phyloP scores from a whole-genome alignment of 2,329 filamentous ascomycete genomes.

The Colletotrichum sp. region DNA sequence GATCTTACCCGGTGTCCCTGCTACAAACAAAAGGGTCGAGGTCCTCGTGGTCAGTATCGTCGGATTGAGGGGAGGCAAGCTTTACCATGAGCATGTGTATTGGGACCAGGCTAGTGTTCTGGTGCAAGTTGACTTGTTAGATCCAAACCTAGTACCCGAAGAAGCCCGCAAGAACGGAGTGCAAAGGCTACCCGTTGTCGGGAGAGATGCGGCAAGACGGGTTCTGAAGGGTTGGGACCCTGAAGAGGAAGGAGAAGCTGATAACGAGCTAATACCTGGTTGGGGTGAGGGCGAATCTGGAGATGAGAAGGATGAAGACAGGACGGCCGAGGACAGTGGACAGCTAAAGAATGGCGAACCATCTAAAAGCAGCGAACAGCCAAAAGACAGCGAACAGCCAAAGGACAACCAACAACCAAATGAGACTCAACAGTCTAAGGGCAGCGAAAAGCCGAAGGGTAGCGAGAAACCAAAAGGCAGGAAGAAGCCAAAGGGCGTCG shows the following conservation, averaged over 20 bases:
- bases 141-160: conserved; percentile 41
- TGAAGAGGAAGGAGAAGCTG: conserved; percentile 46
- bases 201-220: conserved; percentile 41
- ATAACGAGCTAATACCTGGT: conserved; percentile 43
- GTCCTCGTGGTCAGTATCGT: conserved; percentile 66
- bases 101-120: conserved; percentile 70
- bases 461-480: not conserved
- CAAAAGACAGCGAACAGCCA: not conserved
- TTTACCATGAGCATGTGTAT: conserved; percentile 68
- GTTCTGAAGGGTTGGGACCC: conserved; percentile 36
- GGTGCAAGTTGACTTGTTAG: conserved; percentile 62
- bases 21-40: conserved; percentile 55
- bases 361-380: not conserved
- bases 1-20: conserved; percentile 64
- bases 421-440: not conserved
- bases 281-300: conserved; percentile 31
- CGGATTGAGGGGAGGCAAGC: conserved; percentile 61
- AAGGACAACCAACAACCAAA: not conserved
- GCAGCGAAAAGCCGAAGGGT: not conserved
- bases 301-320: not conserved
- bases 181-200: conserved; percentile 42
- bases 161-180: conserved; percentile 38
- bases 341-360: not conserved
- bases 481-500: not conserved
- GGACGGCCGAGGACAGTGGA: not conserved